Evolutionary conservation across 176 grass and related monocot species (phyloP), one percentile per base, ranked within the genome.

Genomic region (Carex pumila): DNA sequence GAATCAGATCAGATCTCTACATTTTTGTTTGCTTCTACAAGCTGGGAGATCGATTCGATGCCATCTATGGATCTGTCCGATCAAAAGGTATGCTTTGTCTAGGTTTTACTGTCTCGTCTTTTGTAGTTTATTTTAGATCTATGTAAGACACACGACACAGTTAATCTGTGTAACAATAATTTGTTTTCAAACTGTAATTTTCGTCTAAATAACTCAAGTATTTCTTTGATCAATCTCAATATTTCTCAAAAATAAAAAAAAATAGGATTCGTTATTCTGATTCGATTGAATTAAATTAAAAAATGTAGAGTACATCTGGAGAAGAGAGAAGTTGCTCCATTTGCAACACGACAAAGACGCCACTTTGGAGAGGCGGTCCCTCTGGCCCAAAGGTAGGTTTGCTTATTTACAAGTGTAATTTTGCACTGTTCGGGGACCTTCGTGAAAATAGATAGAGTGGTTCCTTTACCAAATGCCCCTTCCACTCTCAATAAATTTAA

Each of bases 321-420:
- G 89, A 90, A 62, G 71, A 85, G 72, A 89, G 79, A 64, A 87
- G 86, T 81, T 97, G 94, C 82, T 88, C 92, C 36, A 88, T 91
- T 85, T 97, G 94, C 89, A 86, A 88, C 78, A 88, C 94, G 76
- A 97, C 94, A 80, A 81, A 86, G 36, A 93, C 94, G 54, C 91
- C 94, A 65, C 92, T 97, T 60, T 97, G 94, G 94, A 77, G 94
- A 85, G 84, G 94, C 81, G 91, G 94, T 1, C 94, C 94, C 21
- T 90, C 87, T 21, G 91, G 94, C 5, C 94, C 86, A 8, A 97
- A 92, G 94, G 94, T 97, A 92, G 94, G 94, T 97, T 58, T 83
- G 7, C 15, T 73, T 49, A 5, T 39, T 50, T 0, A 15, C 1
- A 15, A 79, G 39, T 64, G 39, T 64, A 34, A 18, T 76, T 79